These are phyloP conservation scores for Sporothrix curviconia DNA, from an alignment of 2,329 filamentous ascomycete genomes.

Conservation along the genomic window DNA sequence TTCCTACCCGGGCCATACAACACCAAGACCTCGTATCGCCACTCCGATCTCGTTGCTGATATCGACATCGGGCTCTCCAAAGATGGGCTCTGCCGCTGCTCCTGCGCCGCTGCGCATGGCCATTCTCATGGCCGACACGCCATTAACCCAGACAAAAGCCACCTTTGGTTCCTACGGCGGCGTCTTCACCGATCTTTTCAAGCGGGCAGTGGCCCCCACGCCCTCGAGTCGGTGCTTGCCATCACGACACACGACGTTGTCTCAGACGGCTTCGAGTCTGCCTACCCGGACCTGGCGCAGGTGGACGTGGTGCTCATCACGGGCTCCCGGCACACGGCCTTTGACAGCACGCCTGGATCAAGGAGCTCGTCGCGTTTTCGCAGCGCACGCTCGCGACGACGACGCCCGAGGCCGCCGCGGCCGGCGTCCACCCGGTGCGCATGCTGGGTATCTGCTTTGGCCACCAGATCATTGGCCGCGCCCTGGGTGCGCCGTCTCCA, in stretches of 20 bases:
- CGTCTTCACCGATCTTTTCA: slow-evolving; percentile 58
- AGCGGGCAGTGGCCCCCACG: slow-evolving; percentile 42
- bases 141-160: slow-evolving; percentile 54
- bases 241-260: slow-evolving; percentile 68
- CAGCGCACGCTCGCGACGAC: slow-evolving; percentile 38
- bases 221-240: slow-evolving; percentile 42
- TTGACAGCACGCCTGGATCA: slow-evolving; percentile 71
- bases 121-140: slow-evolving; percentile 81
- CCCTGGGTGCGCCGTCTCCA: slow-evolving; percentile 60
- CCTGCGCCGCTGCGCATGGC: slow-evolving; percentile 59
- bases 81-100: slow-evolving; percentile 23
- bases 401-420: slow-evolving; percentile 8
- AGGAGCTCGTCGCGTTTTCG: slow-evolving; percentile 64
- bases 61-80: too few species aligned
- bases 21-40: neutral
- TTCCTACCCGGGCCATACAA: too few species aligned
- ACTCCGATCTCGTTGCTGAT: too few species aligned
- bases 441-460: slow-evolving; percentile 83
- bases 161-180: slow-evolving; percentile 68
- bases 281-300: slow-evolving; percentile 64
- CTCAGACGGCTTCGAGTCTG: slow-evolving; percentile 41
- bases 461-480: slow-evolving; percentile 75
- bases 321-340: slow-evolving; percentile 68
- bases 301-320: slow-evolving; percentile 80
- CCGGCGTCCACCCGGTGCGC: slow-evolving; percentile 54